Conservation (phyloP, 805 yeast genomes). For the Metschnikowia colocasiae region DNA sequence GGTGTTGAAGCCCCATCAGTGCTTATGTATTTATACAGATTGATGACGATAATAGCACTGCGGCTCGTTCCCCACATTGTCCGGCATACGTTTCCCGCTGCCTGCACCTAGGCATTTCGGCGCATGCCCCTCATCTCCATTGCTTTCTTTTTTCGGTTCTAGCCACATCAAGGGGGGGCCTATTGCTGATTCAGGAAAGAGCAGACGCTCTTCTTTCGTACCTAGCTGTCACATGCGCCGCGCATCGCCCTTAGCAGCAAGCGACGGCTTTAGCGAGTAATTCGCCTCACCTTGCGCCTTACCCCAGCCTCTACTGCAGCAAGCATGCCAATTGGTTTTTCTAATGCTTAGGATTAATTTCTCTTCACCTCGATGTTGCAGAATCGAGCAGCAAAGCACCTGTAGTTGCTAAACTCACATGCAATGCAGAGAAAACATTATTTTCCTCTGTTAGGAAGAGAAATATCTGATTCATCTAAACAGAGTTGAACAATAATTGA, state of each 20-base stretch:
- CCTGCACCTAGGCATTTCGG: conserved; percentile 1
- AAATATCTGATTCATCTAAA: neutral
- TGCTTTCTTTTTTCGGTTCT: conserved; percentile 1
- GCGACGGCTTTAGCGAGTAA: neutral
- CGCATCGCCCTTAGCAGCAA: neutral
- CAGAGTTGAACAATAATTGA: conserved; percentile 17
- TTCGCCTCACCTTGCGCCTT: neutral
- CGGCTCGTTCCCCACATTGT: conserved; percentile 3
- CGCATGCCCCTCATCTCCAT: neutral
- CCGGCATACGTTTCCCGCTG: neutral
- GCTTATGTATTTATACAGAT: neutral
- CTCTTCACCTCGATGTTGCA: no score
- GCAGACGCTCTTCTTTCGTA: neutral
- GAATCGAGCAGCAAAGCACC: neutral
- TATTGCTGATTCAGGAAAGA: neutral
- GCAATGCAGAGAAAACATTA: neutral
- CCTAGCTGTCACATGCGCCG: neutral
- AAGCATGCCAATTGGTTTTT: no score
- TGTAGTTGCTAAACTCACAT: neutral
- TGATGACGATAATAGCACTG: conserved; percentile 2
- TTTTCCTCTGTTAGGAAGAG: neutral
- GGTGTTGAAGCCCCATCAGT: neutral
- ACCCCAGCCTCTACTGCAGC: neutral
- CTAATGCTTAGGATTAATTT: no score
- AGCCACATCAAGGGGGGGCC: neutral